Conservation (phyloP, 495 filamentous ascomycete species). For the Penicillium bialowiezense region DNA sequence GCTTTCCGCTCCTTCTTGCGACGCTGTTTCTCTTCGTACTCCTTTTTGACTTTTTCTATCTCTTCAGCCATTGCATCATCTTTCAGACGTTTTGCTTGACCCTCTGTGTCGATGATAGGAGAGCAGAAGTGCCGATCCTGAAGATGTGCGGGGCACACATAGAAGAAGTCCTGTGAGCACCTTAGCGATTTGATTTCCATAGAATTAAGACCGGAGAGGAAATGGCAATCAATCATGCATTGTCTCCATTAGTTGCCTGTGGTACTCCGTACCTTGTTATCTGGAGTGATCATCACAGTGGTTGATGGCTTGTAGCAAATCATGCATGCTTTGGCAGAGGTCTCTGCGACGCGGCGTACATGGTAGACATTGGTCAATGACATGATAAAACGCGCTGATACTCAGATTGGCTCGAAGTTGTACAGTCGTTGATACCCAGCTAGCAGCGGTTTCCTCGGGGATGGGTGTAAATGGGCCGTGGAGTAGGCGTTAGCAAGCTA, state of each 20-base stretch:
- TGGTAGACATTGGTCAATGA: conserved; percentile 80
- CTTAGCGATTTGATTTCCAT: conserved; percentile 1
- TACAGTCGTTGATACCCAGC: neutral
- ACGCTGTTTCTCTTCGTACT: conserved; percentile 43
- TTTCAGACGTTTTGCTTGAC: conserved; percentile 62
- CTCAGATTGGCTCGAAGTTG: too few species aligned
- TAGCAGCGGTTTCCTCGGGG: too few species aligned
- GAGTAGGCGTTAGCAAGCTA: conserved; percentile 11
- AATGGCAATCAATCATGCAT: too few species aligned
- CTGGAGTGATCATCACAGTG: conserved; percentile 83
- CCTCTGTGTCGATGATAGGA: conserved; percentile 74
- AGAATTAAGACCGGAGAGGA: too few species aligned
- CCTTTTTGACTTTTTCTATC: conserved; percentile 68
- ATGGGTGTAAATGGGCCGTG: neutral
- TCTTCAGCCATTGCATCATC: conserved; percentile 68
- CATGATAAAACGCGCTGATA: conserved; percentile 26
- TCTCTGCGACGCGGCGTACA: conserved; percentile 84
- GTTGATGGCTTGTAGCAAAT: conserved; percentile 88
- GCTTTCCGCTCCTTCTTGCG: conserved; percentile 34
- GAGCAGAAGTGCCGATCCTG: conserved; percentile 80
- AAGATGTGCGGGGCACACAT: conserved; percentile 79
- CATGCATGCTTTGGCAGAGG: conserved; percentile 75
- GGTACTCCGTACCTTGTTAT: conserved; percentile 68
- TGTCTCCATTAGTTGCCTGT: too few species aligned
- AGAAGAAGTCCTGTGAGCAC: conserved; percentile 84